Evolutionary conservation across 176 grass and related monocot species (phyloP), one percentile per base, ranked within the genome.

Genomic region (Thinopyrum elongatum): DNA sequence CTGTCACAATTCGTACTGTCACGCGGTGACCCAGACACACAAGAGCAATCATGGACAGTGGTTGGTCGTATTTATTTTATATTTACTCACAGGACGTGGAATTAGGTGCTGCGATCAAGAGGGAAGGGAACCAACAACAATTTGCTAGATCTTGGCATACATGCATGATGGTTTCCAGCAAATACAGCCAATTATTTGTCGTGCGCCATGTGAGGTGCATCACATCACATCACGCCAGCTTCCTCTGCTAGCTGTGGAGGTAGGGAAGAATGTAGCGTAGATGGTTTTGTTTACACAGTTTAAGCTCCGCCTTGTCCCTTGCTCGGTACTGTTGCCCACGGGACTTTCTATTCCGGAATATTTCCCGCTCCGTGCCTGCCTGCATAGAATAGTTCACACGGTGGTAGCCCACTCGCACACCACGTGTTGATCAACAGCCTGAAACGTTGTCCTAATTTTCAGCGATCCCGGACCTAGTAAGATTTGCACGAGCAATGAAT

Each of bases 271-370:
- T 79, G 80, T 44, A 21, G 30, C 65, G 33, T 63, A 23, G 35
- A 33, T 57, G 6, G 72, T 30, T 51, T 80, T 84, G 51, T 82
- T 71, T 86, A 86, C 7, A 8, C 55, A 25, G 22, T 3, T 10
- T 49, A 6, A 33, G 39, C 19, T 7, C 47, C 8, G 21, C 63
- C 38, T 87, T 83, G 84, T 74, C 74, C 57, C 35, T 71, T 86
- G 72, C 79, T 62, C 11, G 12, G 65, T 31, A 77, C 88, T 19
- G 63, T 80, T 80, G 4, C 80, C 6, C 7, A 19, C 63, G 83
- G 69, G 76, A 77, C 70, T 77, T 86, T 82, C 51, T 39, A 7
- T 22, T 9, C 49, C 19, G n/a, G 53, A 78, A 78, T 65, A 21
- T 62, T 82, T 85, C 5, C 6, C 7, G 5, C 26, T 76, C 41